Evolutionary conservation across 148 eudicot genomes (phyloP).

Genomic region (Bassia scoparia): DNA sequence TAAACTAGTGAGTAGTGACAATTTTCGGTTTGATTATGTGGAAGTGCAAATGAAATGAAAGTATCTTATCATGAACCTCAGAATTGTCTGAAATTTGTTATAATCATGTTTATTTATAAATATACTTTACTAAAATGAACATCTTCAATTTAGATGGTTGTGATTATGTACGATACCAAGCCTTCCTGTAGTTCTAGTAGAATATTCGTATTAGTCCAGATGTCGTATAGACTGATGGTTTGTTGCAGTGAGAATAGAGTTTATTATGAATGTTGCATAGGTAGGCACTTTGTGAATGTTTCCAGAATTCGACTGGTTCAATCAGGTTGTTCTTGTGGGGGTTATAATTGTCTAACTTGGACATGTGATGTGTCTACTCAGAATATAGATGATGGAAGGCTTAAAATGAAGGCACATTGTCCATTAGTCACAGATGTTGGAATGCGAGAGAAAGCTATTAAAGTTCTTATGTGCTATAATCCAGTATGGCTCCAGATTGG

Average conservation of each 20-base stretch:
- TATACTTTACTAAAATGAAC: not conserved
- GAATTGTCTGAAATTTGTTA: not conserved
- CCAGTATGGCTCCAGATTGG: constrained; percentile 87
- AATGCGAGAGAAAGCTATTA: constrained; percentile 71
- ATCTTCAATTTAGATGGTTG: not conserved
- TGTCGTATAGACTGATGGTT: too few relatives aligned
- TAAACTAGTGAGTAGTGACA: too few relatives aligned
- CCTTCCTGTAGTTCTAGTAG: not conserved
- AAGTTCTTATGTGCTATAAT: constrained; percentile 67
- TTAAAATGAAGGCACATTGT: constrained; percentile 87
- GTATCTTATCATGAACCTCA: not conserved
- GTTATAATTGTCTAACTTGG: not conserved
- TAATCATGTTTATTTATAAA: not conserved
- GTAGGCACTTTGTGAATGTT: not conserved
- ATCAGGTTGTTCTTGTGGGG: not conserved
- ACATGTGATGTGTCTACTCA: constrained; percentile 28
- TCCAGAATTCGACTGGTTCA: not conserved
- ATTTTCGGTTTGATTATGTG: too few relatives aligned
- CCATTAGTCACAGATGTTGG: constrained; percentile 93
- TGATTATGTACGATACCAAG: not conserved
- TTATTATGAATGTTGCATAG: not conserved
- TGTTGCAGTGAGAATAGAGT: too few relatives aligned
- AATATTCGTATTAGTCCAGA: not conserved
- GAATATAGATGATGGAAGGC: constrained; percentile 90
- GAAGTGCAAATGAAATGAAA: not conserved